Conservation (phyloP, 768 basidiomycete genomes). For the Kwoniella europaea region DNA sequence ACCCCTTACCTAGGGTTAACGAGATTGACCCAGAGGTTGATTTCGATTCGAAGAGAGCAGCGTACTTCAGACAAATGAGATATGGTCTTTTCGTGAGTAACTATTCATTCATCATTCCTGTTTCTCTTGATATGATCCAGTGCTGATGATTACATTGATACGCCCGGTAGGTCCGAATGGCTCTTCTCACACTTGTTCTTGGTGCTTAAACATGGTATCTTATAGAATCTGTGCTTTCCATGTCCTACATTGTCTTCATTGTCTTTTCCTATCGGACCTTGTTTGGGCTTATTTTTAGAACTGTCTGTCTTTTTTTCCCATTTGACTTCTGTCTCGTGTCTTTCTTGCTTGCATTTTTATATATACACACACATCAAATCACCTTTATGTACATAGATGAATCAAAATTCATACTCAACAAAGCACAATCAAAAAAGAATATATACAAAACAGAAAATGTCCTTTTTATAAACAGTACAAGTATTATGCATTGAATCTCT, state of each 20-base stretch:
- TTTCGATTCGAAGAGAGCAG: constrained; percentile 89
- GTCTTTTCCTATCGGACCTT: constrained; percentile 5
- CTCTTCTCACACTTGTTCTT: constrained; percentile 73
- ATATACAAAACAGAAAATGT: too few species aligned
- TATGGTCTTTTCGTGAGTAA: constrained; percentile 91
- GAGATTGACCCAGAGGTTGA: constrained; percentile 99
- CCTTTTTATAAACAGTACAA: too few species aligned
- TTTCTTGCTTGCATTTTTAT: constrained; percentile 4
- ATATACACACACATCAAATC: background rate
- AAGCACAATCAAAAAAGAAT: too few species aligned
- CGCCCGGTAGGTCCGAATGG: constrained; percentile 71
- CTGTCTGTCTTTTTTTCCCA: background rate
- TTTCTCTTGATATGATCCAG: background rate
- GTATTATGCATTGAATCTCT: too few species aligned
- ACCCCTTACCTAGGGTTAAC: constrained; percentile 92
- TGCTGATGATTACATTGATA: constrained; percentile 6
- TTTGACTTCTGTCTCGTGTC: background rate
- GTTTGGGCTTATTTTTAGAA: background rate
- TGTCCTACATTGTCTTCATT: background rate
- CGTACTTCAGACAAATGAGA: constrained; percentile 98
- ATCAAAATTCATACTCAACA: too few species aligned
- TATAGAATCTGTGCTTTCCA: background rate
- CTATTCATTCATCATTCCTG: background rate
- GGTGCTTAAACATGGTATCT: constrained; percentile 42
- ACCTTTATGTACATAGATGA: too few species aligned